These are phyloP conservation scores for Talaromyces sp. DNA, from an alignment of 2,329 filamentous ascomycete species.

Conservation along the genomic window DNA sequence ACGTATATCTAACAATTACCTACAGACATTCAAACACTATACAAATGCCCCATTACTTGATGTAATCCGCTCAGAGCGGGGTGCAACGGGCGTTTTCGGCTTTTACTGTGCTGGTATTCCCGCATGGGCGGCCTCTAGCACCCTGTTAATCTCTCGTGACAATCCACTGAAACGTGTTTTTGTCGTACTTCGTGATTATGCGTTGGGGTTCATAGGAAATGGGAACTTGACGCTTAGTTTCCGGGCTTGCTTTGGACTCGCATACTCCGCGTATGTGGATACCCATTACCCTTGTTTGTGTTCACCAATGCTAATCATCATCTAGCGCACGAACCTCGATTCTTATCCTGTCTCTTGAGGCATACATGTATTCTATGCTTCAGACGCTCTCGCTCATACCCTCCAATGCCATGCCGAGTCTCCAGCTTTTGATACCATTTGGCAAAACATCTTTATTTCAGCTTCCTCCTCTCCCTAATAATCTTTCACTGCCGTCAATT, in stretches of 20 bases:
- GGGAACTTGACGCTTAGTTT: conserved; percentile 29
- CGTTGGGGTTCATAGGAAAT: conserved; percentile 27
- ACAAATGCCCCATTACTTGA: conserved; percentile 38
- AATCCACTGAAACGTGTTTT: conserved; percentile 41
- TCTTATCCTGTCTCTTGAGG: conserved; percentile 43
- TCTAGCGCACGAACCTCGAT: conserved; percentile 38
- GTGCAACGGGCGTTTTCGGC: conserved; percentile 34
- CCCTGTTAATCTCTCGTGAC: conserved; percentile 42
- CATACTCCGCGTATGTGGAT: conserved; percentile 34
- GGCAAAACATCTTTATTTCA: conserved; percentile 37
- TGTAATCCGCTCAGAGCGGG: conserved; percentile 41
- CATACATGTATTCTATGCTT: conserved; percentile 47
- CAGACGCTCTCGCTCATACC: conserved; percentile 47
- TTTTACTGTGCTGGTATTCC: conserved; percentile 49
- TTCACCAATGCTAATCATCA: conserved; percentile 19
- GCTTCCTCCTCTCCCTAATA: conserved; percentile 32
- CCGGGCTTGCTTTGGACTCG: conserved; percentile 29
- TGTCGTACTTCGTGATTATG: conserved; percentile 29
- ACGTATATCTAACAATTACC: conserved; percentile 5
- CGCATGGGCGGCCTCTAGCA: conserved; percentile 41
- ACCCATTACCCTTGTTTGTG: background rate
- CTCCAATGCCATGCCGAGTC: conserved; percentile 33
- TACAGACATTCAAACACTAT: conserved; percentile 44
- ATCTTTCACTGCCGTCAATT: conserved; percentile 32
- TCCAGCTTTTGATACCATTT: conserved; percentile 41